Conservation (phyloP, 176 grass and related monocot genomes). For the Lolium rigidum region DNA sequence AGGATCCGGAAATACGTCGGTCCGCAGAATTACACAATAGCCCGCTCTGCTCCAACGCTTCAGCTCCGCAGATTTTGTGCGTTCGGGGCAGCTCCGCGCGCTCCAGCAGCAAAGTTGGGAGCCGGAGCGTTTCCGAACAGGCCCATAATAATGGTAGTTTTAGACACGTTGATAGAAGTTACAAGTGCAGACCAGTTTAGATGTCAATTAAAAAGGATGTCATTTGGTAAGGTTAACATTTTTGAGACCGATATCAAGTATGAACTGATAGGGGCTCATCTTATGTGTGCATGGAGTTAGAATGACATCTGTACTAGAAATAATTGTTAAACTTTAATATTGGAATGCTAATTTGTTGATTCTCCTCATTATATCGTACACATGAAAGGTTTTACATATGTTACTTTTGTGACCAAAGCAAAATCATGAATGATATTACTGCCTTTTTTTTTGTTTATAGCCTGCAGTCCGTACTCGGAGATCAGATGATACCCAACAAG, state of each 20-base stretch:
- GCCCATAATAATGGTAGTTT: not conserved
- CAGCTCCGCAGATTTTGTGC: too few relatives aligned
- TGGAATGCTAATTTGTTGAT: conserved; percentile 30
- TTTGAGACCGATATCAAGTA: conserved; percentile 12
- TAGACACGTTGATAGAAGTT: conserved; percentile 7
- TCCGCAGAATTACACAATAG: too few relatives aligned
- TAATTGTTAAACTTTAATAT: conserved; percentile 24
- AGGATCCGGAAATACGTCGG: too few relatives aligned
- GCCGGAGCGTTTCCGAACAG: too few relatives aligned
- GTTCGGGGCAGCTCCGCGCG: too few relatives aligned
- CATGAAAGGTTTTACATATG: conserved; percentile 11
- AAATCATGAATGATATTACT: conserved; percentile 29
- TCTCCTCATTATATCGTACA: conserved; percentile 12
- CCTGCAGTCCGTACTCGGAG: conserved; percentile 65
- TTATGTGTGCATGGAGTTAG: not conserved
- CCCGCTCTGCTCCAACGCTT: too few relatives aligned
- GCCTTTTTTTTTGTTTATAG: conserved; percentile 48
- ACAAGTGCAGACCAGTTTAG: not conserved
- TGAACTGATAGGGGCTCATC: conserved; percentile 7
- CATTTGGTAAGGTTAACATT: not conserved
- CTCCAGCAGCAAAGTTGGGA: too few relatives aligned
- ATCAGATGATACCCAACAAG: conserved; percentile 61
- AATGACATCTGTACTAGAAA: not conserved
- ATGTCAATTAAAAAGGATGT: conserved; percentile 7
- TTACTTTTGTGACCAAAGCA: conserved; percentile 21